phyloP scores from a whole-genome alignment of 169 alveolate species.

The Eimeria brunetti region DNA sequence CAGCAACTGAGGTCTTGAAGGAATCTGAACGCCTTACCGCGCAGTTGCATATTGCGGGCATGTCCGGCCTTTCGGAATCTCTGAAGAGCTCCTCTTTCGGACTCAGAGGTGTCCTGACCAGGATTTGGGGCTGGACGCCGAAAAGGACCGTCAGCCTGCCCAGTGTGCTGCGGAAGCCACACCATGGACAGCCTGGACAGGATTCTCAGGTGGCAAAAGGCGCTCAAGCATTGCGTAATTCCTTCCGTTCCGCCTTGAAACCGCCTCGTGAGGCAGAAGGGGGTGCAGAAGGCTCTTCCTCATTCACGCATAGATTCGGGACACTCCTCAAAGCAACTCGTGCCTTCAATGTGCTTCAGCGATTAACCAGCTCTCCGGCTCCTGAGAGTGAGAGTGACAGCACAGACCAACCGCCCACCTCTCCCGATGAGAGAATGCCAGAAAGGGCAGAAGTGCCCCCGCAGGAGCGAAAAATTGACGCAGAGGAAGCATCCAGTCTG shows the following conservation, averaged over 20 bases:
- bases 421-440: neutral
- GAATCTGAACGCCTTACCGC: neutral
- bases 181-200: neutral
- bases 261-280: neutral
- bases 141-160: slow-evolving; percentile 1
- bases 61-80: neutral
- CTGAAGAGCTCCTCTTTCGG: neutral
- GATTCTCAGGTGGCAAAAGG: neutral
- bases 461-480: neutral
- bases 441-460: neutral
- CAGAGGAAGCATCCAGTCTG: neutral
- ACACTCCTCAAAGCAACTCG: neutral
- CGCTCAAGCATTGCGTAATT: neutral
- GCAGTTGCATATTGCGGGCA: neutral
- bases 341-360: neutral
- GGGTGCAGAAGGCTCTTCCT: neutral
- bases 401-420: neutral
- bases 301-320: neutral
- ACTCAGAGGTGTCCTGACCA: neutral
- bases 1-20: neutral
- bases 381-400: neutral
- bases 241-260: neutral
- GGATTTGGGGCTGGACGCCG: neutral
- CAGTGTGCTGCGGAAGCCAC: neutral
- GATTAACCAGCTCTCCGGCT: neutral